Conservation (phyloP, 495 filamentous ascomycete genomes). For the Mytilinidion resinicola region DNA sequence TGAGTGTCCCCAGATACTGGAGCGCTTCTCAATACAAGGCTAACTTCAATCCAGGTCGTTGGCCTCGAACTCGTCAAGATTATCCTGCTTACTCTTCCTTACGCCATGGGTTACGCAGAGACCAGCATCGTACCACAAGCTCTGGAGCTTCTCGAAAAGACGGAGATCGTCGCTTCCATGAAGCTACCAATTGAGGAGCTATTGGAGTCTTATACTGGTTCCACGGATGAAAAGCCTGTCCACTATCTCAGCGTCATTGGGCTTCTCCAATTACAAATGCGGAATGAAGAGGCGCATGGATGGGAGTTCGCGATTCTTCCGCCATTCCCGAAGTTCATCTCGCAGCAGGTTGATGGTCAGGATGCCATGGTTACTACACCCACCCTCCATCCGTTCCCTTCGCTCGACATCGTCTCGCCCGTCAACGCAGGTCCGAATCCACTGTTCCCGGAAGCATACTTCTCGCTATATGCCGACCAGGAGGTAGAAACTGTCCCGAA, state of each 20-base stretch:
- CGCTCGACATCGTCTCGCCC: conserved; percentile 64
- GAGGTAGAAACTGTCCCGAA: conserved; percentile 89
- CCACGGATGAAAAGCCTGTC: conserved; percentile 46
- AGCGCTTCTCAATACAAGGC: not conserved
- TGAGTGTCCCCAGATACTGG: conserved; percentile 41
- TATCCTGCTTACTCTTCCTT: conserved; percentile 87
- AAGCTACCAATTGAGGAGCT: conserved; percentile 74
- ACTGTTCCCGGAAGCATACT: conserved; percentile 85
- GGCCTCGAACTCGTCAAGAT: conserved; percentile 91
- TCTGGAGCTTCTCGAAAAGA: conserved; percentile 75
- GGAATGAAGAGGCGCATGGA: conserved; percentile 56
- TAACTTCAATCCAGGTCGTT: conserved; percentile 45
- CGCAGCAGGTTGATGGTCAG: conserved; percentile 26
- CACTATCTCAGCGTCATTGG: conserved; percentile 66
- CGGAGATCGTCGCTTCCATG: conserved; percentile 81
- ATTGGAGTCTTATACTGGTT: conserved; percentile 70
- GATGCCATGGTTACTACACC: conserved; percentile 8
- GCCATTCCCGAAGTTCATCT: conserved; percentile 63
- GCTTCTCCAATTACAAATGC: conserved; percentile 78
- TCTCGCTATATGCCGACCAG: conserved; percentile 85
- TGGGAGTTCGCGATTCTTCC: conserved; percentile 80
- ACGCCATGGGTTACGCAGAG: conserved; percentile 69
- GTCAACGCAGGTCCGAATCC: conserved; percentile 66
- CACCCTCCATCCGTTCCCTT: conserved; percentile 67
- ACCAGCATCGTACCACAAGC: conserved; percentile 63